Evolutionary conservation across 2,329 filamentous ascomycete species (phyloP), one percentile per base, ranked within the genome.

Genomic region (Cercospora janseana): DNA sequence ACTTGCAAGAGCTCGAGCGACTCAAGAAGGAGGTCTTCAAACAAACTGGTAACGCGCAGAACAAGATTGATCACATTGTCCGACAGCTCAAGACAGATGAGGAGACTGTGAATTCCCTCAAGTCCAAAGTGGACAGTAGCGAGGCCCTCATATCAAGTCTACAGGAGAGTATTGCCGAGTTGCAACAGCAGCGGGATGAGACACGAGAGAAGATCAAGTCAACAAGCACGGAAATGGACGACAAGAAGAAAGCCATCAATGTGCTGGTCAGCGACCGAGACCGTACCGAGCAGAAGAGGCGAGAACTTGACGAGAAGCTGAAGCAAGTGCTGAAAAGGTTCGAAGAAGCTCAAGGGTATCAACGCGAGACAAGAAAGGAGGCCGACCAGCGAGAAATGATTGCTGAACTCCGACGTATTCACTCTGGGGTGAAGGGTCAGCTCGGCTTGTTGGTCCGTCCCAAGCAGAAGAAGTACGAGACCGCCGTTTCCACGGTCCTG

Each of bases 391-490:
- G 88, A 62, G 91, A 95, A 65, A 87, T 88, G 65, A 85, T 97
- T 26, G 83, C 85, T 8, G 85, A 88, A 24, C 77, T 98, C 63
- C 95, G 95, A 69, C 86, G 90, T 45, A 87, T 95, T 56, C 95
- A 90, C 62, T 88, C 90, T 1, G 92, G 92, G 38, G 92, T 98
- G 35, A 88, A 88, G 59, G 93, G 93, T 15, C 85, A 92, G 37
- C 82, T 97, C 37, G 88, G 89, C 56, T 89, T 95, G 58, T 80
- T 98, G 32, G 96, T 93, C 73, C 91, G 88, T 59, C 92, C 93
- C 1, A 97, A 96, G 70, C 89, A 96, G 72, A 96, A 95, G 72
- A 97, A 96, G 69, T 98, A 85, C 64, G 88, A 93, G 57, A 88
- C 93, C 60, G 93, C 93, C 37, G 88, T 98, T 56, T 89, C 88